A percentile compares a stretch with the other conserved stretches of the same genome.
Conservation (phyloP, 2,329 filamentous ascomycete species). For the Neonectria hederae region DNA sequence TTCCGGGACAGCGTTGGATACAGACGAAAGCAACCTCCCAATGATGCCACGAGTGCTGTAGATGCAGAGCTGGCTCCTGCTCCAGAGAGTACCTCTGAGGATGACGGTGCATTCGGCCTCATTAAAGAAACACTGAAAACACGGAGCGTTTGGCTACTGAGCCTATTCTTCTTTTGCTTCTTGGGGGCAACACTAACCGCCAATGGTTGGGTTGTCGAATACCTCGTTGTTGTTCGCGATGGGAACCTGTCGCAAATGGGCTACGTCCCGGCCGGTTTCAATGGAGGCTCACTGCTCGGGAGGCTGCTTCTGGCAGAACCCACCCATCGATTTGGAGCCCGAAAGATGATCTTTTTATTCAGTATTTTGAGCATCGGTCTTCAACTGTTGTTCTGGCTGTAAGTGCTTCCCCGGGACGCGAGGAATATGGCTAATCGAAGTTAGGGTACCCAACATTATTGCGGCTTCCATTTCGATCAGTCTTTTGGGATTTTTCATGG, state of each 20-base stretch:
- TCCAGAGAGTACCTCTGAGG: slow-evolving; percentile 17
- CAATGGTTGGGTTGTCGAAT: slow-evolving; percentile 72
- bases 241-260: slow-evolving; percentile 66
- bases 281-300: slow-evolving; percentile 66
- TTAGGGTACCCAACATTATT: slow-evolving; percentile 54
- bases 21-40: slow-evolving; percentile 27
- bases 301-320: slow-evolving; percentile 67
- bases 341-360: slow-evolving; percentile 66
- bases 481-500: slow-evolving; percentile 66
- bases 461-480: slow-evolving; percentile 63
- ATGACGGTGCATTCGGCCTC: slow-evolving; percentile 51
- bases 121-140: slow-evolving; percentile 56
- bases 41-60: slow-evolving; percentile 9
- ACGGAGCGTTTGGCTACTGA: slow-evolving; percentile 65
- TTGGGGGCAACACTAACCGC: slow-evolving; percentile 66
- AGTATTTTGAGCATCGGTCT: slow-evolving; percentile 60
- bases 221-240: slow-evolving; percentile 67
- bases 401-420: slow-evolving; percentile 20
- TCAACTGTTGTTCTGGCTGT: slow-evolving; percentile 70
- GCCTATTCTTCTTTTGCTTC: slow-evolving; percentile 72
- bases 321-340: slow-evolving; percentile 66
- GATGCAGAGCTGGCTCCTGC: slow-evolving; percentile 1
- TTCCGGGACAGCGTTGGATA: slow-evolving; percentile 60
- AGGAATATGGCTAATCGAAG: slow-evolving; percentile 11
- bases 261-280: slow-evolving; percentile 70